phyloP scores from a whole-genome alignment of 1,284 basidiomycete species.

The Exobasidium cylindrosporum region DNA sequence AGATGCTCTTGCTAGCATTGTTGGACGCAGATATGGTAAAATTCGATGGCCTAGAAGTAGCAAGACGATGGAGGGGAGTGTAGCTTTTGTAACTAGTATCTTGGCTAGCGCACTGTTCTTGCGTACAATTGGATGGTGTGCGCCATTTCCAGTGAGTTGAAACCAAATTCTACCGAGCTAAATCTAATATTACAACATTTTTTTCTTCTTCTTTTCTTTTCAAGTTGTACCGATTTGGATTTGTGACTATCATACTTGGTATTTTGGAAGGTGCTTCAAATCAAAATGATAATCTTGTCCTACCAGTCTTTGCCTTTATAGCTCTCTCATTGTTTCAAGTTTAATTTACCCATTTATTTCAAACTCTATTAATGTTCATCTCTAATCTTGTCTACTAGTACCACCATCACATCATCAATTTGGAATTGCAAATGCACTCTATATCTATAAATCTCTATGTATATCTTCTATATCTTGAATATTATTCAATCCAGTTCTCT shows the following conservation, averaged over 20 bases:
- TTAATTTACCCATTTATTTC: too few relatives aligned
- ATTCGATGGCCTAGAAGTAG: slow-evolving; percentile 78
- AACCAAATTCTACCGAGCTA: not conserved
- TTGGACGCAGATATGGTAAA: slow-evolving; percentile 77
- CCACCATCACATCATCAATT: too few relatives aligned
- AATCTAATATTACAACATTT: not conserved
- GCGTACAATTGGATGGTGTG: slow-evolving; percentile 63
- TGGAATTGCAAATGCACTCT: too few relatives aligned
- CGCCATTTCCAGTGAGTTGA: slow-evolving; percentile 29
- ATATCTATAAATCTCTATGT: too few relatives aligned
- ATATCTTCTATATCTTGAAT: too few relatives aligned
- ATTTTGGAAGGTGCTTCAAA: slow-evolving; percentile 49
- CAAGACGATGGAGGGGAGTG: slow-evolving; percentile 89
- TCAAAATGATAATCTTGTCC: slow-evolving; percentile 53
- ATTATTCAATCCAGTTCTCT: too few relatives aligned
- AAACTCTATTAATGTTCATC: not conserved
- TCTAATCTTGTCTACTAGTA: not conserved
- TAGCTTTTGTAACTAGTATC: slow-evolving; percentile 75
- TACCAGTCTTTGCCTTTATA: slow-evolving; percentile 48
- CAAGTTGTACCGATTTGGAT: slow-evolving; percentile 24
- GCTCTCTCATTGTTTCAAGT: slow-evolving; percentile 4
- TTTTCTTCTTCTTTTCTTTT: slow-evolving; percentile 1
- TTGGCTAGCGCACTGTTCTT: slow-evolving; percentile 69
- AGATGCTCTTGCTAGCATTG: slow-evolving; percentile 87
- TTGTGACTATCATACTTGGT: slow-evolving; percentile 29